Evolutionary conservation across 2,329 filamentous ascomycete species (phyloP), one percentile per base, ranked within the genome.

Genomic region (Paraphoma sp.): DNA sequence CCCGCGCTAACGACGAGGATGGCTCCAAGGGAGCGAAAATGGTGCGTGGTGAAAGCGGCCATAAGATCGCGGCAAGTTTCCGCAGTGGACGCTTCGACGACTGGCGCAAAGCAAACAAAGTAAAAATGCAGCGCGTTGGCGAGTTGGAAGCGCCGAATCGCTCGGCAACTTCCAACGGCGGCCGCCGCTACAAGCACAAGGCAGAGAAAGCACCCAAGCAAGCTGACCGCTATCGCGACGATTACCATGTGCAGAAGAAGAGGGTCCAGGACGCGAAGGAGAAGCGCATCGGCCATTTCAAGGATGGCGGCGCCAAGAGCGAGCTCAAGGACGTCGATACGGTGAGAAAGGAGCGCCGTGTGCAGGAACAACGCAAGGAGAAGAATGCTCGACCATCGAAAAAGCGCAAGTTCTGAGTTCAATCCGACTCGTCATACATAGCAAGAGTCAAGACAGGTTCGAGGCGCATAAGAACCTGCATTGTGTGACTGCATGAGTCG

Each of bases 11-110:
- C 82, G 95, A 99, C 79, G 91, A 96, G 67, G 96, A 99, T 79
- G 95, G 95, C 40, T 96, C 87, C 30, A 88, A 87, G 69, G 86
- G 86, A 36, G 74, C 74, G 11, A 89, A 88, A 72, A 89, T 97
- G 80, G 89, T 97, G 54, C 85, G 87, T 60, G 93, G 95, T 69
- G 95, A 99, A 80, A 92, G 87, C 71, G 95, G 95, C 52, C 92
- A 94, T 81, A 98, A 97, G 82, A 97, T 99, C 68, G 92, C 95
- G 1, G 93, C 95, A 45, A 90, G 85, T 57, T 98, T 99, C 86
- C 89, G 94, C 73, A 93, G 89, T 76, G 95, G 96, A 36, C 89
- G 94, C 45, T 99, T 96, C 80, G 93, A 98, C 74, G 87, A 85
- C 63, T 99, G 95, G 96, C 90, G 89, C 76, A 92, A 90, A 74